A percentile compares a stretch with the other conserved stretches of the same genome.
These are phyloP conservation scores for Dryas alaskensis DNA, from an alignment of 306 rosid genomes.

Conservation along the genomic window DNA sequence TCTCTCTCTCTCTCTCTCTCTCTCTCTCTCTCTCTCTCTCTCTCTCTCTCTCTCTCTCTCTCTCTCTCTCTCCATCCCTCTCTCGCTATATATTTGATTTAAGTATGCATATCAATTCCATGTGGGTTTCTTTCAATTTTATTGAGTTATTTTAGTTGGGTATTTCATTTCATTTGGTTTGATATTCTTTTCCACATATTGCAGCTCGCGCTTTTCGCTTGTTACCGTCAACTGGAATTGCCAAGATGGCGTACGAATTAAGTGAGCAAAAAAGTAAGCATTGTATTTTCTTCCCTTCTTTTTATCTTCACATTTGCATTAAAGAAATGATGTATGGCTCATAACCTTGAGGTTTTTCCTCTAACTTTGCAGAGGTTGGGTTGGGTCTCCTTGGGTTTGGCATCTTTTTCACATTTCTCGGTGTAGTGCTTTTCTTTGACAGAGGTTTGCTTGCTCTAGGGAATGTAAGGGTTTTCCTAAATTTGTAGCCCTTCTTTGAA, in stretches of 20 bases:
- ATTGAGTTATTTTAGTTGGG: background rate
- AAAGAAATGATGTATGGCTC: background rate
- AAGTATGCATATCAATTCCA: background rate
- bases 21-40: background rate
- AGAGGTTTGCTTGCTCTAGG: constrained; percentile 91
- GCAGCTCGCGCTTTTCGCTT: constrained; percentile 29
- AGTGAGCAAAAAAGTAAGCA: constrained; percentile 75
- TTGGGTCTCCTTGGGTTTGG: constrained; percentile 90
- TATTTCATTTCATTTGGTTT: background rate
- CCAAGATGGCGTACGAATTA: constrained; percentile 66
- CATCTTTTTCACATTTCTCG: constrained; percentile 69
- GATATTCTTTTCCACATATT: constrained; percentile 10
- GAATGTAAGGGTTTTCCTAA: constrained; percentile 50
- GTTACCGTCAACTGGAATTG: constrained; percentile 15
- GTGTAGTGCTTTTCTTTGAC: constrained; percentile 77
- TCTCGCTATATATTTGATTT: background rate
- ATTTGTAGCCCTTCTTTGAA: constrained; percentile 13
- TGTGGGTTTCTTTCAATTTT: background rate
- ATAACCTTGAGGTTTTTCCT: constrained; percentile 19
- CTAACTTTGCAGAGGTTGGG: constrained; percentile 66
- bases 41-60: background rate
- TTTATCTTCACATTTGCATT: constrained; percentile 4
- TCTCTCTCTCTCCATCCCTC: background rate
- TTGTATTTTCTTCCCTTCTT: background rate
- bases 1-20: background rate